Conservation (phyloP, 2,329 filamentous ascomycete genomes). For the Trichoderma polysporum region DNA sequence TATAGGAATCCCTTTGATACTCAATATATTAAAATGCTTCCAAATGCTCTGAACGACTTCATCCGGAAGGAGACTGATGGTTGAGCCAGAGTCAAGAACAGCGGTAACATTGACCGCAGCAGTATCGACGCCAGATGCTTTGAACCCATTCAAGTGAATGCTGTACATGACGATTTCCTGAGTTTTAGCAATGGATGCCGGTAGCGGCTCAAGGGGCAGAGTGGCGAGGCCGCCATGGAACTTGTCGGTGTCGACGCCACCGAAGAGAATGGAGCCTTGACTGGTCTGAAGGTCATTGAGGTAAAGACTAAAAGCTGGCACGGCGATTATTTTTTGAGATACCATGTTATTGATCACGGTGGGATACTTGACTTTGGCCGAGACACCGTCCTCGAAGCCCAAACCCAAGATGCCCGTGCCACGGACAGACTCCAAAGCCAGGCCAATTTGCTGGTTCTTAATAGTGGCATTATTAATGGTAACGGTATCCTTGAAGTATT, state of each 20-base stretch:
- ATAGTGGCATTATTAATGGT: conserved; percentile 49
- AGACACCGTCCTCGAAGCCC: conserved; percentile 54
- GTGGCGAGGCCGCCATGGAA: conserved; percentile 55
- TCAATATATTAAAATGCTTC: conserved; percentile 53
- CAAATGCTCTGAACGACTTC: conserved; percentile 53
- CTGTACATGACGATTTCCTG: conserved; percentile 42
- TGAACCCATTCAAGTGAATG: conserved; percentile 40
- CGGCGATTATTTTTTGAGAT: conserved; percentile 59
- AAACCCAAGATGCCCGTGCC: conserved; percentile 59
- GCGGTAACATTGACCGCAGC: conserved; percentile 49
- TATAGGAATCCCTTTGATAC: conserved; percentile 41
- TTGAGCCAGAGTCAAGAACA: conserved; percentile 73
- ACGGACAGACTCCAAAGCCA: conserved; percentile 49
- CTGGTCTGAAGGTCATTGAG: conserved; percentile 63
- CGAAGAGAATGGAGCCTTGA: conserved; percentile 72
- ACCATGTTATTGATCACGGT: conserved; percentile 67
- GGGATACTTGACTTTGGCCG: conserved; percentile 44
- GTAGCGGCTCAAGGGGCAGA: conserved; percentile 47
- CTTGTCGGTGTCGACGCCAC: conserved; percentile 74
- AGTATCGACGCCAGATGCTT: conserved; percentile 38
- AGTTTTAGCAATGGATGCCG: conserved; percentile 39
- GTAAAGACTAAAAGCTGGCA: conserved; percentile 68
- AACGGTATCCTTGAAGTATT: conserved; percentile 59
- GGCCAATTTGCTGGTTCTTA: conserved; percentile 54
- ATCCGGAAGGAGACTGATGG: conserved; percentile 66